Base-by-base conservation (phyloP, 1,139 yeast species). In the Debaryomyces fabryi region DNA sequence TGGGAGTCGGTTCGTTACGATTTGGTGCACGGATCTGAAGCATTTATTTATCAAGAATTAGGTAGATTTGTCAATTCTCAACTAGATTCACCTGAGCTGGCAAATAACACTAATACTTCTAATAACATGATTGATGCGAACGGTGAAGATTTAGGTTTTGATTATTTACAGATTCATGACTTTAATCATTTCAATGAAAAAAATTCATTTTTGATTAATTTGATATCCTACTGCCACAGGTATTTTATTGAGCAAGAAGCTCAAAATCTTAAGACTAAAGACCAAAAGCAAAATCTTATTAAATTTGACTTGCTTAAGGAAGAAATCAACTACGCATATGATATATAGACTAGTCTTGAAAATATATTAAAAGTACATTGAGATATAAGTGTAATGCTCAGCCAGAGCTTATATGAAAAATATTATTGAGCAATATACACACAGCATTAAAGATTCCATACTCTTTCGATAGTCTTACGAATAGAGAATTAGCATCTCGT, bases 1-100 rank as follows among this genome's bases (percentile, higher is more conserved):
- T 76, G 79, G 79, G 79, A 76, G 50, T 76, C 72, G 47, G 68
- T 75, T 37, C 59, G 79, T 33, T 65, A 69, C 46, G 81, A 76
- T 39, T 56, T 74, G 39, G 54, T 68, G 3, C 63, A 65, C 49
- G 79, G 79, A 2, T 57, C 73, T 15, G 81, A 76, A 50, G 59
- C 62, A 9, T 63, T 64, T 43, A 47, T 71, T 36, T 72, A 74
- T 55, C 65, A 65, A 44, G 69, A 63, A 40, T 64, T 65, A 49
- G 79, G 79, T 1, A 66, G 64, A 45, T 47, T 15, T 39, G 30
- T 34, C 35, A 38, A 20, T 32, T 15, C 36, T 20, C 42, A 36
- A 23, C 36, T 13, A 27, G 44, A 10, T 38, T 33, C 21, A 44
- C 32, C 32, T 38, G 37, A 46, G 33, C 10, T 37, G 30, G 8